Evolutionary conservation across 768 basidiomycete genomes (phyloP).

Genomic region (Serendipita sp.): DNA sequence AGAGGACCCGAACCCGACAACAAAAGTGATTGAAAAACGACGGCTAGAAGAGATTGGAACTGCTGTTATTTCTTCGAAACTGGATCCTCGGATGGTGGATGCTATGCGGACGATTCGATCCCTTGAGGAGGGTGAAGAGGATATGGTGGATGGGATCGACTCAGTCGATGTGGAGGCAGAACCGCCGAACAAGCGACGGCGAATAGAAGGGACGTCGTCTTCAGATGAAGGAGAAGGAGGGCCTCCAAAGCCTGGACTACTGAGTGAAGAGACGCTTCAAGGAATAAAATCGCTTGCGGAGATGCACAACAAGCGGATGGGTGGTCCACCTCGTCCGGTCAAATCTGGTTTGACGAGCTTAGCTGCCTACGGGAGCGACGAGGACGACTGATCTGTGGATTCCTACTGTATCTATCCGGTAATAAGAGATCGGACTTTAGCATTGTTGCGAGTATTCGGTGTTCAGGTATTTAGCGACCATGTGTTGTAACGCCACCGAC

Average conservation of each 20-base stretch:
- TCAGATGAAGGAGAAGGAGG: slow-evolving; percentile 20
- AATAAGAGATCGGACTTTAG: slow-evolving; percentile 6
- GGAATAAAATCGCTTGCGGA: slow-evolving; percentile 84
- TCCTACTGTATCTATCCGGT: slow-evolving; percentile 9
- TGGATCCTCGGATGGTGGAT: slow-evolving; percentile 80
- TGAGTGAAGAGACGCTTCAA: slow-evolving; percentile 74
- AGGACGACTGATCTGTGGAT: slow-evolving; percentile 22
- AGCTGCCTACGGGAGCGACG: slow-evolving; percentile 66
- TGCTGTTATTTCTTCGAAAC: slow-evolving; percentile 65
- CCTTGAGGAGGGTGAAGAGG: slow-evolving; percentile 58
- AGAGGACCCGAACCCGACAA: slow-evolving; percentile 90
- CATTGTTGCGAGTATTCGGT: not conserved
- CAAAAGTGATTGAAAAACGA: slow-evolving; percentile 71
- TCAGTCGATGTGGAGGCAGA: slow-evolving; percentile 19
- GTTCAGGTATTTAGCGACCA: not conserved
- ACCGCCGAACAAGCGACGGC: slow-evolving; percentile 17
- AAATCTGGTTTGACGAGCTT: slow-evolving; percentile 39
- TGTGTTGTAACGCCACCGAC: too few relatives aligned
- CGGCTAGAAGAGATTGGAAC: slow-evolving; percentile 73
- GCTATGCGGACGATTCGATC: slow-evolving; percentile 76
- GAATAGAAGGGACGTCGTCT: slow-evolving; percentile 19
- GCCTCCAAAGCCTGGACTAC: slow-evolving; percentile 35
- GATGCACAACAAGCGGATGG: slow-evolving; percentile 51
- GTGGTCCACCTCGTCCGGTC: slow-evolving; percentile 20
- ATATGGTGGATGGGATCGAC: slow-evolving; percentile 26